Evolutionary conservation across 805 yeast genomes (phyloP), one percentile per base, ranked within the genome.

Genomic region (Phaffomyces thermotolerans): DNA sequence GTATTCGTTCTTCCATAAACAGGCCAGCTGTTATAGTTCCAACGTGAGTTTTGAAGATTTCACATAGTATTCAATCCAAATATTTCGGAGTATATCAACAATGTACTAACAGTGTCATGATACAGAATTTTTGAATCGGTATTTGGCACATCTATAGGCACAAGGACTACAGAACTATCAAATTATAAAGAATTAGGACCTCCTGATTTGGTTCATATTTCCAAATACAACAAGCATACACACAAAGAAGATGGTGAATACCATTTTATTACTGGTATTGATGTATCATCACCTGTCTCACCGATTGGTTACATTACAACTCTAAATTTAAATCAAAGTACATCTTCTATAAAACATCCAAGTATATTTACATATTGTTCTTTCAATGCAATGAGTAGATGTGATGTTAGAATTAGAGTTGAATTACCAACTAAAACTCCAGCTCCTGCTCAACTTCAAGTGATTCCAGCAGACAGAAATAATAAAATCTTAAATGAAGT

Each of bases 381-480:
- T 14, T 87, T 79, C 66, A 90, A 93, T 61, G 72, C 82, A 17
- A 86, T 93, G 55, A 33, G 42, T 3, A 73, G 73, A 43, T 73
- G 82, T 6, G 99, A 91, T 60, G 65, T 90, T 34, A 70, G 96
- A 18, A 78, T 88, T 52, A 60, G 79, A 55, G 73, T 76, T 17
- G 69, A 71, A 37, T 73, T 78, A 48, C 83, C 84, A 0, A 77
- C 76, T 10, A 62, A 62, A 15, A 43, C 64, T 0, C 60, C 65
- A 5, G 59, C 57, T 4, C 45, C 55, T 48, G 69, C 42, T 40
- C 67, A 55, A 50, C 39, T 63, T 3, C 59, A 48, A 12, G 33
- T 53, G 8, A 53, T 66, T 20, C 64, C 68, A 31, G 48, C 64
- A n/a, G 73, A 69, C 43, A 60, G 62, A 41, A 41, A 65, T 2